Evolutionary conservation across 2,329 filamentous ascomycete species (phyloP), one percentile per base, ranked within the genome.

Genomic region (Alternaria burnsii): DNA sequence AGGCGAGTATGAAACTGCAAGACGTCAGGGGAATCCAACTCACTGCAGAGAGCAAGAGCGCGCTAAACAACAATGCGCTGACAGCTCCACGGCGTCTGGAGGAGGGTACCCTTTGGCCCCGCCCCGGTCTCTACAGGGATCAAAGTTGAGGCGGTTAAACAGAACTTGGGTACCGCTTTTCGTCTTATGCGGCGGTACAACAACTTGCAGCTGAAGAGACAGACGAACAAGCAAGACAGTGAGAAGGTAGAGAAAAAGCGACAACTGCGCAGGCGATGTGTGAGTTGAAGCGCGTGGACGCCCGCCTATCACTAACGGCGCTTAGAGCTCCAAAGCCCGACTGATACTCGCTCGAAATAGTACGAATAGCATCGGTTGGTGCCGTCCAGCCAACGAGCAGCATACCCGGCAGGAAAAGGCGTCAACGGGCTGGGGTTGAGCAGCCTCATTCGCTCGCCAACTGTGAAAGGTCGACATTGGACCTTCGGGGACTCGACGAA

Each of bases 111-210:
- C 65, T 71, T 67, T 70, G 70, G 75, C 77, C 76, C 77, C 78
- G 72, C 77, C 72, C 68, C 70, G 70, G 71, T 43, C 28, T 71
- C 72, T 68, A 74, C 73, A 73, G 71, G 76, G 76, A 69, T 75
- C 47, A 66, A 55, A 58, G 69, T 63, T 70, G 57, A 59, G 63
- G 69, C 76, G 70, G 70, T 68, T 69, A 73, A 68, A 75, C 65
- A 70, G 62, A 61, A 65, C 52, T 79, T 79, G 80, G 82, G 78
- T 77, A 75, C 78, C 77, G 79, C 74, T 73, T 68, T 68, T 67
- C 65, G 71, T 68, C 32, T 54, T 42, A 59, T 63, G 66, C 56
- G 41, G 60, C 58, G 71, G 76, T 73, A 73, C 70, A 71, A 66
- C 63, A 63, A 69, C 64, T 70, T 71, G 75, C 73, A 78, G 76